Percentiles rank a stretch among this genome's conserved stretches.
Conservation (phyloP, 2,329 filamentous ascomycete species). For the Pyrenophora seminiperda region DNA sequence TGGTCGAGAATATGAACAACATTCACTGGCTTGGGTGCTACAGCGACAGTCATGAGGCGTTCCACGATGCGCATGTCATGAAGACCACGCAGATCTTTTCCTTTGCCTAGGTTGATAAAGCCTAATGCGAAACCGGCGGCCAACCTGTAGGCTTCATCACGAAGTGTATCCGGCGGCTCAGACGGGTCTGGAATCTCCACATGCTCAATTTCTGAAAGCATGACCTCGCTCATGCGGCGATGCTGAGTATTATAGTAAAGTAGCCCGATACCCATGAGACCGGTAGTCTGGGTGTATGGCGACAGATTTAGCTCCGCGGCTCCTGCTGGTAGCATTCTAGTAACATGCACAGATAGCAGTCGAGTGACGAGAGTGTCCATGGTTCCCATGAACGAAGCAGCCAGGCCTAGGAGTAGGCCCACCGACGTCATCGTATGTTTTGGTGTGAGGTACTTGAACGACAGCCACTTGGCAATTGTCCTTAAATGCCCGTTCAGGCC, state of each 20-base stretch:
- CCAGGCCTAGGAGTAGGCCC: conserved; percentile 86
- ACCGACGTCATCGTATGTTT: conserved; percentile 99
- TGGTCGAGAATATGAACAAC: conserved; percentile 92
- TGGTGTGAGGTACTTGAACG: conserved; percentile 98
- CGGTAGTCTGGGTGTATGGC: conserved; percentile 90
- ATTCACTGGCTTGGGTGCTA: conserved; percentile 87
- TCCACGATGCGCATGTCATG: conserved; percentile 95
- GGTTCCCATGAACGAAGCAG: conserved; percentile 91
- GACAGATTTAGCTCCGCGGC: conserved; percentile 94
- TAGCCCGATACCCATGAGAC: conserved; percentile 94
- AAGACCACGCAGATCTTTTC: conserved; percentile 82
- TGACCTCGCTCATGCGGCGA: conserved; percentile 97
- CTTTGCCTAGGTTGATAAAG: conserved; percentile 92
- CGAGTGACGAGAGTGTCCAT: conserved; percentile 97
- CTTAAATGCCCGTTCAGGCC: conserved; percentile 96
- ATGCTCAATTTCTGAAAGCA: conserved; percentile 96
- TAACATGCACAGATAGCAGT: conserved; percentile 92
- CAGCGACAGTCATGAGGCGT: conserved; percentile 81
- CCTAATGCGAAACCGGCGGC: conserved; percentile 93
- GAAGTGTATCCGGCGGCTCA: conserved; percentile 72
- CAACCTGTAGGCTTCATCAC: conserved; percentile 94
- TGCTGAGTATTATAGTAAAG: conserved; percentile 96
- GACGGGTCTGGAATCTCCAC: conserved; percentile 77
- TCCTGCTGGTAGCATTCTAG: conserved; percentile 87
- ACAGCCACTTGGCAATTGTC: conserved; percentile 93